A percentile compares a stretch with the other conserved stretches of the same genome.
These are phyloP conservation scores for Sclerotinia minor DNA, from an alignment of 2,329 filamentous ascomycete genomes.

Conservation along the genomic window DNA sequence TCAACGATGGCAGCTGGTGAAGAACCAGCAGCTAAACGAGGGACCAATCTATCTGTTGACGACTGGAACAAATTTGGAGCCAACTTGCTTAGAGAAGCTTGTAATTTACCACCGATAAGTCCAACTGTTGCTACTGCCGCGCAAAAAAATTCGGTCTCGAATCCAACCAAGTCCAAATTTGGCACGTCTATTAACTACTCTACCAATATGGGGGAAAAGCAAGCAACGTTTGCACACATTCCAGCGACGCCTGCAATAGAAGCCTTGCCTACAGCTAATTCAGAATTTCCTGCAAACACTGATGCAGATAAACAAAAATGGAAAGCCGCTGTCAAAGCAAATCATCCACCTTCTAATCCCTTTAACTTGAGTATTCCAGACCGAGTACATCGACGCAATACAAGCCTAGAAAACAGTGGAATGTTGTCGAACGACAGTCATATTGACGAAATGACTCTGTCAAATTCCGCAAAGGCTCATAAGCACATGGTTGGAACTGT, in stretches of 20 bases:
- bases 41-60: not conserved
- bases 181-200: not conserved
- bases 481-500: not conserved
- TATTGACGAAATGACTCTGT: not conserved
- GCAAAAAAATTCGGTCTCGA: not conserved
- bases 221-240: not conserved
- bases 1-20: not conserved
- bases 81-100: not conserved
- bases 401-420: not conserved
- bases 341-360: not conserved
- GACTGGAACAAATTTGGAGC: not conserved
- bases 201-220: not conserved
- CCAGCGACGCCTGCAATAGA: not conserved
- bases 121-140: not conserved
- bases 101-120: not conserved
- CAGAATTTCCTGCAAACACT: constrained; percentile 9
- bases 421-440: not conserved
- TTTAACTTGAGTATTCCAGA: not conserved
- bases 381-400: not conserved
- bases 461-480: not conserved
- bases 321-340: constrained; percentile 1
- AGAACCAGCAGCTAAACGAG: not conserved
- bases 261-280: not conserved
- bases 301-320: constrained; percentile 4
- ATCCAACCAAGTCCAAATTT: not conserved